Base-by-base conservation (phyloP, 306 rosid species). In the Hippophae rhamnoides region DNA sequence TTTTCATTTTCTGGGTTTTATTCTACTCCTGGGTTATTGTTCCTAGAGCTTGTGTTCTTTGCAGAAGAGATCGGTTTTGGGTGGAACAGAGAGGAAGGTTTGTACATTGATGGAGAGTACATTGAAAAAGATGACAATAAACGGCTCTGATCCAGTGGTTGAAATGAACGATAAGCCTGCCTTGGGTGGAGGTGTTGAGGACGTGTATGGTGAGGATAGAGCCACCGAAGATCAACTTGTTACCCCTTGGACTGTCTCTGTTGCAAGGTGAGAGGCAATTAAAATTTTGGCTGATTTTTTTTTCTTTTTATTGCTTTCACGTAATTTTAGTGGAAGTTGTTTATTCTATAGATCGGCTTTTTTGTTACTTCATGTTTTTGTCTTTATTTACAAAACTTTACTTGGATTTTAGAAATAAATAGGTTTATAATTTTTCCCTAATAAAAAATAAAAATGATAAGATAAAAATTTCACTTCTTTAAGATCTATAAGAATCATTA, bases 191-290 rank as follows among this genome's bases (percentile, higher is more conserved):
- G 95, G 89, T 74, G 72, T 78, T 10, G 69, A 55, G 56, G 87
- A 85, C 61, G 66, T 73, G 70, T 85, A 88, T 14, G 90, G 88
- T n/a, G 95, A 79, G 71, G 88, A 85, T 62, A 42, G 69, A 51
- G 90, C 86, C 75, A 81, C 96, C 0, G 90, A 78, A 69, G 95
- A 81, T 48, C 95, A 89, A 72, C 85, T 81, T 75, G 76, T 89
- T 71, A 85, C 96, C 23, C 96, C 96, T n/a, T 85, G 95, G 95
- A 70, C 75, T 63, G 74, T 77, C 78, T 85, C 95, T 1, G 90
- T 83, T 52, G 80, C 96, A 8, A 89, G 96, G 96, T 88, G 43
- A 72, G 67, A 14, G 2, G 8, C 57, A 44, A n/a, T 5, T 14
- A 61, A 18, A 18, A 18, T 18, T 18, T 18, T 18, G 23, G 23